Evolutionary conservation across 805 yeast species (phyloP).

Genomic region (Wickerhamiella bombiphila): DNA sequence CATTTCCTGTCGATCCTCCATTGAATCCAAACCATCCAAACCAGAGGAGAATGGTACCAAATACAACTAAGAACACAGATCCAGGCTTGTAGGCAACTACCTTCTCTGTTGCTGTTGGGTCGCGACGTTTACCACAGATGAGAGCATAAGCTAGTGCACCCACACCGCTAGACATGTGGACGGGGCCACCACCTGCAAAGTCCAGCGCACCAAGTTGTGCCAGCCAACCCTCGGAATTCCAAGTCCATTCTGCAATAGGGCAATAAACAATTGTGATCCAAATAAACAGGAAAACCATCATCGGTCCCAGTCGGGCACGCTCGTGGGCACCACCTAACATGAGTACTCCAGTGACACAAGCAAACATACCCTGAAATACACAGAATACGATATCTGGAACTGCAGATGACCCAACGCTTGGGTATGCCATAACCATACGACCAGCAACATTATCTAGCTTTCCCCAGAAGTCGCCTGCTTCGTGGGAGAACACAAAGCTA

Average conservation of each 20-base stretch:
- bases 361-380: conserved; percentile 94
- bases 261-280: conserved; percentile 95
- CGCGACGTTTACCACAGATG: conserved; percentile 82
- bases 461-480: conserved; percentile 61
- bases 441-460: conserved; percentile 67
- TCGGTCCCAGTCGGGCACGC: conserved; percentile 89
- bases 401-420: conserved; percentile 38
- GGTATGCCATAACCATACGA: conserved; percentile 69
- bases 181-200: conserved; percentile 98
- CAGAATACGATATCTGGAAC: conserved; percentile 88
- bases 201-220: conserved; percentile 70
- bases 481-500: conserved; percentile 69
- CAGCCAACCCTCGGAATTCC: conserved; percentile 93
- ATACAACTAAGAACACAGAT: conserved; percentile 74
- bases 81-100: conserved; percentile 90
- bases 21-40: conserved; percentile 99
- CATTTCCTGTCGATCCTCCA: conserved; percentile 95
- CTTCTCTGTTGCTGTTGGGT: conserved; percentile 41
- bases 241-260: conserved; percentile 94
- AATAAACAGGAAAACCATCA: conserved; percentile 84
- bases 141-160: conserved; percentile 92
- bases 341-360: conserved; percentile 79
- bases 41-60: conserved; percentile 92
- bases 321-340: conserved; percentile 98
- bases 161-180: conserved; percentile 86